Evolutionary conservation across 208 protist species (phyloP), one percentile per base, ranked within the genome.

Genomic region (Leishmania tarentolae): DNA sequence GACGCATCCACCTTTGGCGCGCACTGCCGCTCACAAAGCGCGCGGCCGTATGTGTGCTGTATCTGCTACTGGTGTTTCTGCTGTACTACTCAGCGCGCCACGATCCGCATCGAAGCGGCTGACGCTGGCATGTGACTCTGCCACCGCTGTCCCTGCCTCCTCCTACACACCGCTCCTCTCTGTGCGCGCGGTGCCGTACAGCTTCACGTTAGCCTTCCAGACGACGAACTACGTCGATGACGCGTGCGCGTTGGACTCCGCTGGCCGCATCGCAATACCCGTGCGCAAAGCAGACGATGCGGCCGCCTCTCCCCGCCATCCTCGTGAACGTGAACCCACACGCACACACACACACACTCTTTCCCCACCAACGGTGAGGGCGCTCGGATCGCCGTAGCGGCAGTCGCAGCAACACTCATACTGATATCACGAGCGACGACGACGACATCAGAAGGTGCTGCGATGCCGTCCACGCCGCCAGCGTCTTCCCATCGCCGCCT

Each of bases 141-240:
- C 15, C 15, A 0, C 8, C 31, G 37, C 42, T 28, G n/a, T 8
- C 42, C 1, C 13, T 17, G 3, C 11, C 42, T 11, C 24, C 40
- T 6, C 19, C 40, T 69, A 19, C 11, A 24, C 37, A 5, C 68
- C 68, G 11, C 52, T 46, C 19, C 21, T 37, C 11, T 72, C 19
- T 15, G 56, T 46, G 52, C 73, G 53, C 31, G 73, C 73, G 0
- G 53, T 47, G 7, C 31, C 44, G 50, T 63, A 66, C 35, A 42
- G n/a, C 73, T 37, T 63, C 73, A 24, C 31, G 8, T 47, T 77
- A 40, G 52, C 56, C 37, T 77, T 66, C 52, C 52, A 66, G 37
- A 11, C 37, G 15, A 47, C 1, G 19, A 53, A 77, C 47, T 21
- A 52, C 37, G 35, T n/a, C 73, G 19, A 65, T 61, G 19, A 35